These are phyloP conservation scores for Apophysomyces variabilis DNA, from an alignment of 371 early-diverging fungal genomes.

Conservation along the genomic window DNA sequence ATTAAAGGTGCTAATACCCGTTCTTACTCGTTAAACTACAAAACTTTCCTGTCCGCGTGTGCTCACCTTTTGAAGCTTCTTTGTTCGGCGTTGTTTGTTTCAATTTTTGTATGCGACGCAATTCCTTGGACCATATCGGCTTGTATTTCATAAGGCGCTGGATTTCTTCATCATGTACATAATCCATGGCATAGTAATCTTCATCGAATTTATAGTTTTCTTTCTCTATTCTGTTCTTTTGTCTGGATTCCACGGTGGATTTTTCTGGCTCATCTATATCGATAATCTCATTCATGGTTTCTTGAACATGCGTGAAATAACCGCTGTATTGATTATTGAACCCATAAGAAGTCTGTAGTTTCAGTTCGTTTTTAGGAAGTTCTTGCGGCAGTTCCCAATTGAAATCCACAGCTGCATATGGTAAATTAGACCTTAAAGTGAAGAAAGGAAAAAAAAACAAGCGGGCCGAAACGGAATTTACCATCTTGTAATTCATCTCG, in stretches of 20 bases:
- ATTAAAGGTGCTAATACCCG: conserved; percentile 34
- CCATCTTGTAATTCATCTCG: conserved; percentile 49
- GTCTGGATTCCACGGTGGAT: conserved; percentile 66
- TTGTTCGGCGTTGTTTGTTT: conserved; percentile 18
- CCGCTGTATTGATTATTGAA: conserved; percentile 89
- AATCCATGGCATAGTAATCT: conserved; percentile 89
- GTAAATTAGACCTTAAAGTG: conserved; percentile 3
- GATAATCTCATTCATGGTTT: conserved; percentile 85
- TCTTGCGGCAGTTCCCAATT: conserved; percentile 90
- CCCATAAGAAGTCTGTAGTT: conserved; percentile 69
- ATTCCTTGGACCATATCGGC: conserved; percentile 67
- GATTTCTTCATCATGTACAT: conserved; percentile 74
- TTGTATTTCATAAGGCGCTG: conserved; percentile 71
- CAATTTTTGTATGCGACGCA: conserved; percentile 59
- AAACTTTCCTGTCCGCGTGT: conserved; percentile 1
- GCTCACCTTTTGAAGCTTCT: background rate
- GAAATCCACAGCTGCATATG: conserved; percentile 62
- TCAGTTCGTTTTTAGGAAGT: conserved; percentile 47
- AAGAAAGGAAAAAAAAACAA: conserved; percentile 18
- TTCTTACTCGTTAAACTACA: background rate
- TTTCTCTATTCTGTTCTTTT: conserved; percentile 59
- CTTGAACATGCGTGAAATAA: conserved; percentile 75
- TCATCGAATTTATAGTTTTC: conserved; percentile 90
- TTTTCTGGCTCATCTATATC: conserved; percentile 78
- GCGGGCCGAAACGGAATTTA: background rate